phyloP scores from a whole-genome alignment of 345 rosid genomes.

The Arabidopsis arenosa region DNA sequence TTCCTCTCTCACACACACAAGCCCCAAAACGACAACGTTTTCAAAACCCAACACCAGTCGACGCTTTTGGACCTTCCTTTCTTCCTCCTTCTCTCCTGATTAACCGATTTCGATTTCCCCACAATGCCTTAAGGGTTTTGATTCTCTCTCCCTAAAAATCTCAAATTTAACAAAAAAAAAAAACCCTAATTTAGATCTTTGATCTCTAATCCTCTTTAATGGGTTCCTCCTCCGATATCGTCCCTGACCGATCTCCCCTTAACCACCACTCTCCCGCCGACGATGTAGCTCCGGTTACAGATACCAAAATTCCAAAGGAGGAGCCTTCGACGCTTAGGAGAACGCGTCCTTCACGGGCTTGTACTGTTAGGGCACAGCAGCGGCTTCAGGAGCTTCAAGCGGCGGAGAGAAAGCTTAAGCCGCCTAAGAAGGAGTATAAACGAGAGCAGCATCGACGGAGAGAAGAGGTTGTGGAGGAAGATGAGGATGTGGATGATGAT shows the following conservation, averaged over 20 bases:
- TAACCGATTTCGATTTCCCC: conserved; percentile 40
- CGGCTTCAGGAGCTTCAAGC: conserved; percentile 73
- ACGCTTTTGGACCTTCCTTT: conserved; percentile 30
- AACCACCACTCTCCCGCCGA: conserved; percentile 37
- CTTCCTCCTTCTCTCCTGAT: background rate
- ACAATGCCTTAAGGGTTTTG: conserved; percentile 40
- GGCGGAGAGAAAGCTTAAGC: conserved; percentile 67
- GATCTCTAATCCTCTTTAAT: conserved; percentile 47
- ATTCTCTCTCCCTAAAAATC: conserved; percentile 30
- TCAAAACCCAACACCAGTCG: conserved; percentile 6
- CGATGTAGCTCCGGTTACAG: conserved; percentile 18
- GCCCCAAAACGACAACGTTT: conserved; percentile 41
- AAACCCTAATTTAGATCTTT: conserved; percentile 44
- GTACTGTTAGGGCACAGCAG: conserved; percentile 84
- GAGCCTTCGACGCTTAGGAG: conserved; percentile 55
- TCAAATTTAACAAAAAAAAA: background rate
- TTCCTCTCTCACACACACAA: background rate
- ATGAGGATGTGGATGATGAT: conserved; percentile 61
- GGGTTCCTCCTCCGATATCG: conserved; percentile 55
- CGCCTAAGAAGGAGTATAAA: conserved; percentile 59
- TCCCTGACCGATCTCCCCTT: conserved; percentile 53
- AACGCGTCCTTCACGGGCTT: conserved; percentile 92
- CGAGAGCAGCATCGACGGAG: conserved; percentile 38
- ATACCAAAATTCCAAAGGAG: conserved; percentile 31
- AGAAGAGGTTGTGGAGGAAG: conserved; percentile 43